Evolutionary conservation across 2,329 filamentous ascomycete species (phyloP).

Genomic region (Nemania sp.): DNA sequence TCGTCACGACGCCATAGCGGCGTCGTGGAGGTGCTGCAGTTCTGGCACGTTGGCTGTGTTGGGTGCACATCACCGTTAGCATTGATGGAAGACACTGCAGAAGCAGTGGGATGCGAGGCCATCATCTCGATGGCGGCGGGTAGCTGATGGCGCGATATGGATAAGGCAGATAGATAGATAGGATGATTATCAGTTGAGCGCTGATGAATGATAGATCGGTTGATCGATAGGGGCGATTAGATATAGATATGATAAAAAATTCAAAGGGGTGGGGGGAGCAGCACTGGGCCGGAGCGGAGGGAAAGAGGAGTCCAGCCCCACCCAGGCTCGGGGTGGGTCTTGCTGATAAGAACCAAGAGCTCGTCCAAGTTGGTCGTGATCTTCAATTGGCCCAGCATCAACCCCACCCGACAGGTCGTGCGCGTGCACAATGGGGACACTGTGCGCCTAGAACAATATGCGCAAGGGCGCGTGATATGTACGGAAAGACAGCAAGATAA

Average conservation of each 20-base stretch:
- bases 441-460: constrained; percentile 1
- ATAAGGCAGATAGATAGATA: constrained; percentile 28
- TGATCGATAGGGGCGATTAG: constrained; percentile 34
- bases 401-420: background rate
- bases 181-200: constrained; percentile 19
- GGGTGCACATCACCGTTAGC: constrained; percentile 62
- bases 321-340: constrained; percentile 13
- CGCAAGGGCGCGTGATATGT: background rate
- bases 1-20: constrained; percentile 98
- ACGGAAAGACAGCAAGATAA: constrained; percentile 5
- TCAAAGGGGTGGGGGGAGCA: constrained; percentile 22
- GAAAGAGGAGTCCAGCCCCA: constrained; percentile 16
- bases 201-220: constrained; percentile 24
- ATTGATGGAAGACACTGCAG: constrained; percentile 42
- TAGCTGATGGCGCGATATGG: constrained; percentile 25
- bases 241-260: constrained; percentile 38
- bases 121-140: constrained; percentile 37
- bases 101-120: constrained; percentile 44
- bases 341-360: constrained; percentile 25
- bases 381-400: constrained; percentile 18
- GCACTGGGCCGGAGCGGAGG: background rate
- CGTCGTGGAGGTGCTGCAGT: constrained; percentile 93
- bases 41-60: constrained; percentile 92
- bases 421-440: background rate
- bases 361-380: background rate